phyloP scores from a whole-genome alignment of 202 grass and related monocot genomes.

The Zizania palustris region DNA sequence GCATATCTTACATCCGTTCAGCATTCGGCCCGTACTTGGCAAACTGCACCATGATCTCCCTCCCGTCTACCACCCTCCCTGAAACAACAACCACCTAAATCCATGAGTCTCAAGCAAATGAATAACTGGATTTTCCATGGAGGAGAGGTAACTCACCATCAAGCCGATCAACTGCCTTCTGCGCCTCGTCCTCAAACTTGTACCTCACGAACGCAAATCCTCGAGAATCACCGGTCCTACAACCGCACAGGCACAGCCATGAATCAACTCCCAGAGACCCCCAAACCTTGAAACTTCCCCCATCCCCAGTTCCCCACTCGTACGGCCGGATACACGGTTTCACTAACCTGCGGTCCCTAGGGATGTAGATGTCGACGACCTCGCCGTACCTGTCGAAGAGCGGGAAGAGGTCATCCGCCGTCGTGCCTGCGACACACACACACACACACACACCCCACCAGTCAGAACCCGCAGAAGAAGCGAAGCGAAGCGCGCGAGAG shows the following conservation, averaged over 20 bases:
- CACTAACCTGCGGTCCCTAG: too few relatives aligned
- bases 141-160: conserved; percentile 55
- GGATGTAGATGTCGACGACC: too few relatives aligned
- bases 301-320: background rate
- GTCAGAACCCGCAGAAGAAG: background rate
- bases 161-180: conserved; percentile 91
- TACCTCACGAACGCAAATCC: conserved; percentile 98
- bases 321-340: too few relatives aligned
- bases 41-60: conserved; percentile 99
- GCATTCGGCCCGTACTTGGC: conserved; percentile 97
- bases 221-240: conserved; percentile 85
- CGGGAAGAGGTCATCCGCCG: too few relatives aligned
- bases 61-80: conserved; percentile 88
- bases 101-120: background rate
- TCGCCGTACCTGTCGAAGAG: too few relatives aligned
- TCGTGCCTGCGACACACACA: background rate
- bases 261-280: background rate
- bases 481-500: background rate
- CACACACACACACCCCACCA: background rate
- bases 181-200: conserved; percentile 89
- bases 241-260: background rate
- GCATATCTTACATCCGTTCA: conserved; percentile 78
- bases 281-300: background rate
- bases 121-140: background rate
- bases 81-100: conserved; percentile 10